Conservation (phyloP, 2,329 filamentous ascomycete species). For the Alternaria panax region DNA sequence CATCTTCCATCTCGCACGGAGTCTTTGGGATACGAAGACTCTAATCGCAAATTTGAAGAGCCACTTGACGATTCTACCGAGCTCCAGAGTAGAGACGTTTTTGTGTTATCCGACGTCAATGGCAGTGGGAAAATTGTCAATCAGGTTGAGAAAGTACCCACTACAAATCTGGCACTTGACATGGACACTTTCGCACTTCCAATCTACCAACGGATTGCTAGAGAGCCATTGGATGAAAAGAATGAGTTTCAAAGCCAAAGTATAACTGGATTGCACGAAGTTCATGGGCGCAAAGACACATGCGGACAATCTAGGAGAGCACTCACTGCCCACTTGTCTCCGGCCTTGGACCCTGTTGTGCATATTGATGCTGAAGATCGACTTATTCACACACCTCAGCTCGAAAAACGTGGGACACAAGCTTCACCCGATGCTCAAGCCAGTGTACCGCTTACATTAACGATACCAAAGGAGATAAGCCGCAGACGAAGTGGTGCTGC, state of each 20-base stretch:
- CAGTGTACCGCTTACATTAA: slow-evolving; percentile 11
- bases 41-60: not conserved
- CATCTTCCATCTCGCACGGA: not conserved
- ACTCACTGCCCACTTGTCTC: slow-evolving; percentile 12
- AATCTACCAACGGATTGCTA: not conserved
- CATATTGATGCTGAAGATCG: not conserved
- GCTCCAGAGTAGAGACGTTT: not conserved
- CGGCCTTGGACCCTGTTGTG: slow-evolving; percentile 12
- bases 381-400: not conserved
- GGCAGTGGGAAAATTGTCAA: not conserved
- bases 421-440: slow-evolving; percentile 1
- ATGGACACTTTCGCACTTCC: not conserved
- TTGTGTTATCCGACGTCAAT: not conserved
- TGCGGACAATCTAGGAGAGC: slow-evolving; percentile 8
- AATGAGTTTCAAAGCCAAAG: not conserved
- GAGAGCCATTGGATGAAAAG: not conserved
- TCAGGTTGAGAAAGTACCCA: not conserved
- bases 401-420: not conserved
- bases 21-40: not conserved
- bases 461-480: not conserved
- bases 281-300: not conserved
- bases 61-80: not conserved
- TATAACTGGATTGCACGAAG: not conserved
- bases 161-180: not conserved
- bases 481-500: slow-evolving; percentile 18